Conservation (phyloP, 225 moss, liverwort and hornwort species). For the Straminergon stramineum region DNA sequence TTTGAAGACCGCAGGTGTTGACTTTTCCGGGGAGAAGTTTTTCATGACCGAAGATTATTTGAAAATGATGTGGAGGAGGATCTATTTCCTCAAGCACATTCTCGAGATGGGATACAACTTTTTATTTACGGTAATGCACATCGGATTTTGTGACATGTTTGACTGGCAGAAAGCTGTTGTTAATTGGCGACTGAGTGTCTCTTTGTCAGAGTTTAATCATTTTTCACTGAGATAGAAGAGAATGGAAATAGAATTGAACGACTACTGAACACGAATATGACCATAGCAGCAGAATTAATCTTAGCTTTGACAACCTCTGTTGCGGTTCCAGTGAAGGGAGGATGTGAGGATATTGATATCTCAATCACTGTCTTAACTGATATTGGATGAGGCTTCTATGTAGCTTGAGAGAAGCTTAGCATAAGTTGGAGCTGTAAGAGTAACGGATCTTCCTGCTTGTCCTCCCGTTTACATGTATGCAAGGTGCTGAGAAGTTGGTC, state of each 20-base stretch:
- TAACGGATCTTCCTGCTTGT: background rate
- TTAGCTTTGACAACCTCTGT: background rate
- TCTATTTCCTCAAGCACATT: slow-evolving; percentile 68
- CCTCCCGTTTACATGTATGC: background rate
- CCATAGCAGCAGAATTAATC: background rate
- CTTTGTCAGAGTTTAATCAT: background rate
- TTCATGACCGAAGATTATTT: slow-evolving; percentile 96
- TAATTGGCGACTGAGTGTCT: background rate
- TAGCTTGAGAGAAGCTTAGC: background rate
- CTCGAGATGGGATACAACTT: slow-evolving; percentile 82
- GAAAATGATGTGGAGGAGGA: slow-evolving; percentile 99
- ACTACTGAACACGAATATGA: background rate
- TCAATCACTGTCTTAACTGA: background rate
- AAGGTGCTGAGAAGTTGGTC: background rate
- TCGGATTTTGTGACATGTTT: background rate
- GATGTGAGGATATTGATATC: background rate
- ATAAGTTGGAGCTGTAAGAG: background rate
- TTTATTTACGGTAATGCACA: slow-evolving; percentile 64
- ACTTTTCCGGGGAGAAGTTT: slow-evolving; percentile 86
- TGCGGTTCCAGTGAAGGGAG: background rate
- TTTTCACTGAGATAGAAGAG: background rate
- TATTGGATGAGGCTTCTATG: background rate
- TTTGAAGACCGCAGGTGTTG: slow-evolving; percentile 83
- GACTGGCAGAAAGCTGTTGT: background rate
- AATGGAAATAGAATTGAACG: background rate